These are phyloP conservation scores for Podaxis sp. DNA, from an alignment of 768 basidiomycete species.

Conservation along the genomic window DNA sequence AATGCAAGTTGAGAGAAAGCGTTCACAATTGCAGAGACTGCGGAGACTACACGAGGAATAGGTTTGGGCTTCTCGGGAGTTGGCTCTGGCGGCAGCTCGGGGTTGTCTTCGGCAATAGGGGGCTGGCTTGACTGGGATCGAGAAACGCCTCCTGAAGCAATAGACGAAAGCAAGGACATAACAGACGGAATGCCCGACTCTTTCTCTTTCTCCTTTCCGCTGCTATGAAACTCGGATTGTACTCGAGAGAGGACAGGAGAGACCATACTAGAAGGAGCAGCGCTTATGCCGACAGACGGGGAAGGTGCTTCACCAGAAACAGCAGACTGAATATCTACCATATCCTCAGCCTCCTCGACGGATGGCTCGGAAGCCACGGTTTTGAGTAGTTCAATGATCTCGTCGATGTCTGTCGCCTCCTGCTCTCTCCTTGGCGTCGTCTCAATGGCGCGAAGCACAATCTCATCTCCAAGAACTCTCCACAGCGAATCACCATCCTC, in stretches of 20 bases:
- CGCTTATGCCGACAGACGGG: slow-evolving; percentile 26
- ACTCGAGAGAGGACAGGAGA: slow-evolving; percentile 60
- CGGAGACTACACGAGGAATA: slow-evolving; percentile 52
- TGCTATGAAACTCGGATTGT: slow-evolving; percentile 51
- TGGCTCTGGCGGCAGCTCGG: slow-evolving; percentile 25
- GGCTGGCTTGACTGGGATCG: slow-evolving; percentile 58
- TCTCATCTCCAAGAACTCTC: slow-evolving; percentile 68
- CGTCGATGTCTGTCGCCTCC: slow-evolving; percentile 22
- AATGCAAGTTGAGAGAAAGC: slow-evolving; percentile 73
- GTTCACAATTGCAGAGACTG: slow-evolving; percentile 61
- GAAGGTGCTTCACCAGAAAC: slow-evolving; percentile 39
- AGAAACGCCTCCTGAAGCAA: slow-evolving; percentile 50
- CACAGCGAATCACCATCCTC: slow-evolving; percentile 47
- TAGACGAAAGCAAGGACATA: slow-evolving; percentile 63
- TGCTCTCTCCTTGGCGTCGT: slow-evolving; percentile 19
- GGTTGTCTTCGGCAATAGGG: slow-evolving; percentile 35
- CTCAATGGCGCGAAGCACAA: slow-evolving; percentile 56
- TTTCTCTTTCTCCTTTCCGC: slow-evolving; percentile 42
- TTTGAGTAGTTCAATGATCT: slow-evolving; percentile 34
- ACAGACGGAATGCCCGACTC: slow-evolving; percentile 51
- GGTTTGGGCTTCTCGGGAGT: slow-evolving; percentile 24
- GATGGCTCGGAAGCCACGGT: slow-evolving; percentile 41
- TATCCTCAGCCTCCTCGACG: slow-evolving; percentile 38
- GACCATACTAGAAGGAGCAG: slow-evolving; percentile 33
- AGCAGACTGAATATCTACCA: slow-evolving; percentile 42